Base-by-base conservation (phyloP, 1,139 yeast species). In the Zygosaccharomyces pseudobailii region DNA sequence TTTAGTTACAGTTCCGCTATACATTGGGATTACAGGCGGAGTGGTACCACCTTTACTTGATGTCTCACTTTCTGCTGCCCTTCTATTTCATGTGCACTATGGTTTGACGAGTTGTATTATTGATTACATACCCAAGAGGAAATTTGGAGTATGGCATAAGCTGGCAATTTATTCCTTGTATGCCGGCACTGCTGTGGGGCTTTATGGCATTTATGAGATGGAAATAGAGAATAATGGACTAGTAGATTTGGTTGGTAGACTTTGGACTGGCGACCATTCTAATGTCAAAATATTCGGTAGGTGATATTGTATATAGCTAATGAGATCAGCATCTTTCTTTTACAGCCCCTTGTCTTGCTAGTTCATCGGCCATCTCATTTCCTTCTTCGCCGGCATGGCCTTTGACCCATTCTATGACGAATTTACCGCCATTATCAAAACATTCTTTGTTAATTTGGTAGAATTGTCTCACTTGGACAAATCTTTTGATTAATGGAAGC, bases 31-130 rank as follows among this genome's bases (percentile, higher is more conserved):
- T 21, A 48, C 59, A 5, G 61, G 61, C 8, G 55, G 58, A 2
- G 78, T 82, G 8, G 71, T 82, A 45, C 63, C 73, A 24, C 95
- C 96, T 1, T 63, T 84, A 19, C 56, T 86, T 30, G 97, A 90
- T 67, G 78, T 94, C 5, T 64, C 81, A 4, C 71, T 87, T 54
- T 77, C 85, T 32, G 73, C 83, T 9, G 67, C 82, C 25, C 67
- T 87, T 42, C 70, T 90, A 55, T 74, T 80, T 57, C 97, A 90
- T 71, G 75, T 84, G 49, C 87, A 86, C 67, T 76, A 82, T 48
- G 97, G 97, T 0, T 78, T 90, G 70, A 82, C 82, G 61, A 75
- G 95, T 35, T 87, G 96, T 71, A 88, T 90, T 62, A 79, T 82
- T 52, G 97, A 90, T 69, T 89, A 89, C 70, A 83, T 90, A 53